phyloP scores from a whole-genome alignment of 2,329 filamentous ascomycete species.

The Xylariaceae sp. region DNA sequence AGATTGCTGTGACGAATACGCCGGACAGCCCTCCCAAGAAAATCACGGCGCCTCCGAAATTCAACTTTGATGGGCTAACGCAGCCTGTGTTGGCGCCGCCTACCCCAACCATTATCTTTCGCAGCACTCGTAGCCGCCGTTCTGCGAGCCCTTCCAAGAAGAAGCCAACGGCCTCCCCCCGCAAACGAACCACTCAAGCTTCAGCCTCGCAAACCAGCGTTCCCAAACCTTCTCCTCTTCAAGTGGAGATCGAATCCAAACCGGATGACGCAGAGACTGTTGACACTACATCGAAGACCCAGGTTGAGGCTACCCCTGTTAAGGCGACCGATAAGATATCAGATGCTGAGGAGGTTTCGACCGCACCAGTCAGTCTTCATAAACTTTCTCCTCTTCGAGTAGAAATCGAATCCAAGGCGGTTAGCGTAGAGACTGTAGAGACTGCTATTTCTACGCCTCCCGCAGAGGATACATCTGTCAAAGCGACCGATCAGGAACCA shows the following conservation, averaged over 20 bases:
- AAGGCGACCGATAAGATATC: slow-evolving; percentile 49
- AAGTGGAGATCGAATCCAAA: slow-evolving; percentile 28
- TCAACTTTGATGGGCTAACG: slow-evolving; percentile 48
- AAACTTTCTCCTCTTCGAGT: slow-evolving; percentile 33
- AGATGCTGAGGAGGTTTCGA: slow-evolving; percentile 32
- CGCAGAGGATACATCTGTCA: slow-evolving; percentile 34
- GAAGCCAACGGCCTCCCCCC: slow-evolving; percentile 47
- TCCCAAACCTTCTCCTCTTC: slow-evolving; percentile 32
- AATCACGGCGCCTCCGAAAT: slow-evolving; percentile 78
- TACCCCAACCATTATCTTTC: slow-evolving; percentile 42
- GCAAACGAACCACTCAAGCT: slow-evolving; percentile 47
- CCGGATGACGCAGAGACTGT: slow-evolving; percentile 40
- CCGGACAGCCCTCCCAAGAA: slow-evolving; percentile 65
- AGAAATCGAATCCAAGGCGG: slow-evolving; percentile 25
- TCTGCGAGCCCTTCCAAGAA: slow-evolving; percentile 56
- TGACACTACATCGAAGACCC: slow-evolving; percentile 43
- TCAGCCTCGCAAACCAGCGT: slow-evolving; percentile 38
- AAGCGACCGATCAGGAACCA: slow-evolving; percentile 47
- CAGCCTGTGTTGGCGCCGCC: slow-evolving; percentile 45
- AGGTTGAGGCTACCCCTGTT: slow-evolving; percentile 35
- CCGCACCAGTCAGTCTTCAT: slow-evolving; percentile 37
- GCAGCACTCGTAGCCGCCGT: slow-evolving; percentile 47
- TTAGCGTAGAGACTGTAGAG: slow-evolving; percentile 43
- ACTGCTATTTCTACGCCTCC: slow-evolving; percentile 31
- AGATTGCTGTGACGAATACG: slow-evolving; percentile 56